A percentile compares a stretch with the other conserved stretches of the same genome.
These are phyloP conservation scores for Mycena alexandri DNA, from an alignment of 768 basidiomycete species.

Conservation along the genomic window DNA sequence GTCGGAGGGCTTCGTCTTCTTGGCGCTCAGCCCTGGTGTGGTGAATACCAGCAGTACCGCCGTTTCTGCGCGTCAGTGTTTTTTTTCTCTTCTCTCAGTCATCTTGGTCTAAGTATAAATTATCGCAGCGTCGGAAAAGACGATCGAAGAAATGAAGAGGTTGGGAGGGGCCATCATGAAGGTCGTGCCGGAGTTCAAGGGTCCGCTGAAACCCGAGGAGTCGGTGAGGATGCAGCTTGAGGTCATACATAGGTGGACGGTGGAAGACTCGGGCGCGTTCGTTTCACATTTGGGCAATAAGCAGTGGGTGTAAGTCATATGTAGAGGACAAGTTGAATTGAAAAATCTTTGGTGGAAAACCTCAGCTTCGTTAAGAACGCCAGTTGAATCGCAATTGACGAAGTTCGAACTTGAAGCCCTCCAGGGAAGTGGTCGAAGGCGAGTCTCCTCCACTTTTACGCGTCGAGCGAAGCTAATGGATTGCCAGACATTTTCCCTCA, in stretches of 20 bases:
- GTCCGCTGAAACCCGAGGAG: conserved; percentile 15
- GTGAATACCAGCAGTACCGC: conserved; percentile 40
- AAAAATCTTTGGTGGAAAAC: too few species aligned
- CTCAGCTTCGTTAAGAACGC: too few species aligned
- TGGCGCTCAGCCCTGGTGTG: conserved; percentile 53
- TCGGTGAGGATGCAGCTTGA: conserved; percentile 27
- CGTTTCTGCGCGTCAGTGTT: not conserved
- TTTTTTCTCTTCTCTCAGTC: not conserved
- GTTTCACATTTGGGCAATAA: conserved; percentile 35
- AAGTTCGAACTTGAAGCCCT: too few species aligned
- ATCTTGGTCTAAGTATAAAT: not conserved
- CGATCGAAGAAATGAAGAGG: not conserved
- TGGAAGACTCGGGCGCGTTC: conserved; percentile 25
- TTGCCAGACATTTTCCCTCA: too few species aligned
- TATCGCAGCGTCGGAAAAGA: not conserved
- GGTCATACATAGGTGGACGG: conserved; percentile 16
- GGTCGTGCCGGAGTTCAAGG: conserved; percentile 17
- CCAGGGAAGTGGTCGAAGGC: too few species aligned
- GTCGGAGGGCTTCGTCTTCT: conserved; percentile 51
- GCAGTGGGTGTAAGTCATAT: conserved; percentile 24
- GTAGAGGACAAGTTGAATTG: too few species aligned
- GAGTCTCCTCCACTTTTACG: too few species aligned
- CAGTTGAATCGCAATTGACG: too few species aligned
- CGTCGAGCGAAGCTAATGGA: too few species aligned
- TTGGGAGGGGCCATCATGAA: not conserved